A percentile compares a stretch with the other conserved stretches of the same genome.
These are phyloP conservation scores for Lipomyces mesembrius DNA, from an alignment of 805 yeast species.

Conservation along the genomic window DNA sequence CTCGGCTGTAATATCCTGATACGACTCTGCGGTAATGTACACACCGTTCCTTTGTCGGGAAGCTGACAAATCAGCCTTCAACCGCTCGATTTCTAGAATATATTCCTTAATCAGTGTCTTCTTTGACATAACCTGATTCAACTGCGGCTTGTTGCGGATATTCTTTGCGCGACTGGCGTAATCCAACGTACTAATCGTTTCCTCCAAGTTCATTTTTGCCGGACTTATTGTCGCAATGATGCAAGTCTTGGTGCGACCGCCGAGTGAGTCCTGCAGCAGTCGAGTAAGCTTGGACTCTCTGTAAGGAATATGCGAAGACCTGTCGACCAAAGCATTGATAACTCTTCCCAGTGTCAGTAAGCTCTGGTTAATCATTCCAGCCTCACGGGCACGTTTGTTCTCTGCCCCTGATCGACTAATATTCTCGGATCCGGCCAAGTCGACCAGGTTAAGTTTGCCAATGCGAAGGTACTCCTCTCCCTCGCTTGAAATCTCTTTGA, in stretches of 20 bases:
- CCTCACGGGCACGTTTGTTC: constrained; percentile 86
- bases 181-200: constrained; percentile 81
- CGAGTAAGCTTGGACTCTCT: constrained; percentile 82
- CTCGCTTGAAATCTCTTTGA: constrained; percentile 56
- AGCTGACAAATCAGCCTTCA: constrained; percentile 65
- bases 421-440: constrained; percentile 94
- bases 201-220: constrained; percentile 74
- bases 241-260: constrained; percentile 86
- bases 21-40: constrained; percentile 60
- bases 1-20: constrained; percentile 51
- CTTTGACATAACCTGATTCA: constrained; percentile 65
- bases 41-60: constrained; percentile 70
- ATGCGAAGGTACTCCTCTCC: constrained; percentile 57
- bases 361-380: constrained; percentile 90
- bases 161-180: constrained; percentile 87
- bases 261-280: constrained; percentile 78
- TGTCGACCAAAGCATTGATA: constrained; percentile 71
- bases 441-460: constrained; percentile 83
- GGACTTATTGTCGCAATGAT: constrained; percentile 88
- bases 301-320: constrained; percentile 76
- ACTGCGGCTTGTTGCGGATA: constrained; percentile 73
- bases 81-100: constrained; percentile 58
- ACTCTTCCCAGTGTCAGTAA: constrained; percentile 86
- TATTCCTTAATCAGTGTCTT: constrained; percentile 59
- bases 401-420: constrained; percentile 85